Conservation (phyloP, 2,329 filamentous ascomycete genomes). For the Neurospora sp. region DNA sequence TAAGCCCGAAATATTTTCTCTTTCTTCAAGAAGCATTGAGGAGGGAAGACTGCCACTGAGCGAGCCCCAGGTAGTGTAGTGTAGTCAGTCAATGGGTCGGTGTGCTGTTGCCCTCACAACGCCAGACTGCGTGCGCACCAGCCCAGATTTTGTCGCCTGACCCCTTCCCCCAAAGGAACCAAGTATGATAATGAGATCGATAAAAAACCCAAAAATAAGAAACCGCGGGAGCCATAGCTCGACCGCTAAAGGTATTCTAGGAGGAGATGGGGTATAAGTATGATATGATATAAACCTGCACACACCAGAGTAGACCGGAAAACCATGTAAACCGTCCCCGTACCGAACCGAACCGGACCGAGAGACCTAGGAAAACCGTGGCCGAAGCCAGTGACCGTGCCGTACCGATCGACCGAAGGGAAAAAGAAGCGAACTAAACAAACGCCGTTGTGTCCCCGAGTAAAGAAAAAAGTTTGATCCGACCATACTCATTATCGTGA, state of each 20-base stretch:
- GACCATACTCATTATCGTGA: background rate
- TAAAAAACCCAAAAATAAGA: background rate
- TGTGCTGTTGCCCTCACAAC: too few relatives aligned
- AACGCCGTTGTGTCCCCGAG: background rate
- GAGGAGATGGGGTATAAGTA: background rate
- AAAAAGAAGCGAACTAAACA: background rate
- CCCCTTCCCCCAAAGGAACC: too few relatives aligned
- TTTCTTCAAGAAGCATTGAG: background rate
- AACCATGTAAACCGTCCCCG: background rate
- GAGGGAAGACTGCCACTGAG: too few relatives aligned
- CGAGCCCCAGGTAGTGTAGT: too few relatives aligned
- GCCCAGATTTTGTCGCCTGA: too few relatives aligned
- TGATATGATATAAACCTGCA: background rate
- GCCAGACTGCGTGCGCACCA: too few relatives aligned
- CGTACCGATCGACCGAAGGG: background rate
- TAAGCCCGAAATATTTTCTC: background rate
- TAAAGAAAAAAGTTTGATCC: background rate
- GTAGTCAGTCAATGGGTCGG: too few relatives aligned
- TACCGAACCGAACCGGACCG: too few relatives aligned
- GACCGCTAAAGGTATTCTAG: slow-evolving; percentile 3
- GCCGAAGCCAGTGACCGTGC: background rate
- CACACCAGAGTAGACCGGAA: background rate
- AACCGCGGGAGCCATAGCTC: slow-evolving; percentile 9
- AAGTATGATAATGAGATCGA: too few relatives aligned
- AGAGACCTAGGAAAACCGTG: too few relatives aligned